Base-by-base conservation (phyloP, 495 filamentous ascomycete genomes). In the Pseudomonodictys pantanalensis region DNA sequence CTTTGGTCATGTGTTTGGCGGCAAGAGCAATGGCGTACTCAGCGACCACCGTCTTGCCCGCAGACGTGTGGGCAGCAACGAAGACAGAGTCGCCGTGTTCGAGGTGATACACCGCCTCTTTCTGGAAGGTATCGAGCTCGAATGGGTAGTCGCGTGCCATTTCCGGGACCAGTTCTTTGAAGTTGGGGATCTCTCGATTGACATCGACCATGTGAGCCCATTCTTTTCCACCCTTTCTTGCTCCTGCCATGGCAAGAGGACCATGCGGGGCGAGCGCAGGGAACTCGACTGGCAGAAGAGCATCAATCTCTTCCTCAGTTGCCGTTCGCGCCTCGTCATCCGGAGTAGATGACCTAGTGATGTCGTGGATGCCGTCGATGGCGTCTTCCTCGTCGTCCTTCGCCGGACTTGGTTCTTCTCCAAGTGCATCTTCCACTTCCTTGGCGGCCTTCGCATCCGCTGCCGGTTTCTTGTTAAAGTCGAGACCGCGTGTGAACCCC, bases 181-280 rank as follows among this genome's bases (percentile, higher is more conserved):
- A 97, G 69, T 98, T 97, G 32, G 86, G 75, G 47, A 98, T 92
- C 39, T 91, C 87, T 46, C 89, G 81, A 65, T 93, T 92, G 65
- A 97, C 83, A 72, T 98, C 91, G 1, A 98, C 91, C 82, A 97
- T 91, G 71, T 98, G 93, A 24, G 93, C 93, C 93, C 93, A 97
- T 77, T 97, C 91, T 67, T 78, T 86, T 2, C 88, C 88, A 49
- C 82, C 83, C 60, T 86, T 85, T 63, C 83, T 88, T 61, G 86
- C 77, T 52, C 81, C 80, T n/a, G 86, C 83, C 24, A 84, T 73
- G 25, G 88, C 79, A n/a, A 97, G 82, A 10, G 81, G 79, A 23
- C 83, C 82, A 67, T 83, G 89, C n/a, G 93, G 90, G 68, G 95
- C 90, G 17, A 98, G 69, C 32, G 95, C 87, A 15, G 95, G 90